Evolutionary conservation across 371 early-diverging fungal genomes (phyloP).

Genomic region (Globomyces sp.): DNA sequence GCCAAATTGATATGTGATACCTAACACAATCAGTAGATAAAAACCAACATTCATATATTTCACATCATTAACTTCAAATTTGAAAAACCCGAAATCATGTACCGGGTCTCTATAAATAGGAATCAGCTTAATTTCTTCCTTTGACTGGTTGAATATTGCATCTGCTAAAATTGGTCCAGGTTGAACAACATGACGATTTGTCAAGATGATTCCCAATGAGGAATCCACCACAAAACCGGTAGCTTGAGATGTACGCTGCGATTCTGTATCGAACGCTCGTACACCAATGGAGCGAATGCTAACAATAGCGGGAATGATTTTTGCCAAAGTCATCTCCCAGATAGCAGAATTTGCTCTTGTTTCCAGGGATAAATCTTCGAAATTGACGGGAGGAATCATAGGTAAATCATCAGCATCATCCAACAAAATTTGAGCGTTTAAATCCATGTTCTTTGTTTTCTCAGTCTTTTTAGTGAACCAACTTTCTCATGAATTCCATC

Average conservation of each 20-base stretch:
- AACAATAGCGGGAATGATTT: constrained; percentile 42
- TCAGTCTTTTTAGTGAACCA: too few relatives aligned
- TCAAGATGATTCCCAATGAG: constrained; percentile 35
- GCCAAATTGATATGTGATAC: constrained; percentile 28
- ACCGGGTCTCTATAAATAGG: constrained; percentile 43
- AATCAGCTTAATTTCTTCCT: constrained; percentile 40
- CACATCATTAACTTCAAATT: constrained; percentile 32
- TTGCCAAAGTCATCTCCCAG: constrained; percentile 42
- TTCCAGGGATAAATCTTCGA: too few relatives aligned
- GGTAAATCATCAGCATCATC: too few relatives aligned
- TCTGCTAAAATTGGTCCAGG: constrained; percentile 43
- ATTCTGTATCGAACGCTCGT: constrained; percentile 44
- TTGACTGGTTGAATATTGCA: constrained; percentile 37
- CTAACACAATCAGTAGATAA: constrained; percentile 17
- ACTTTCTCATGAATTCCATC: too few relatives aligned
- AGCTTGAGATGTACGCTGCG: constrained; percentile 40
- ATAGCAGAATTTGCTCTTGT: not conserved
- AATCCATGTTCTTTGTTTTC: too few relatives aligned
- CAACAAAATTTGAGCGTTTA: too few relatives aligned
- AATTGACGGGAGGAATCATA: too few relatives aligned
- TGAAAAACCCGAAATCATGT: constrained; percentile 47
- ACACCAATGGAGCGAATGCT: constrained; percentile 40
- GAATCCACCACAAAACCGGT: constrained; percentile 46
- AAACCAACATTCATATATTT: constrained; percentile 37
- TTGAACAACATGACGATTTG: constrained; percentile 39